A percentile compares a stretch with the other conserved stretches of the same genome.
Evolutionary conservation across 345 rosid species (phyloP).

Genomic region (Brassica nigra): DNA sequence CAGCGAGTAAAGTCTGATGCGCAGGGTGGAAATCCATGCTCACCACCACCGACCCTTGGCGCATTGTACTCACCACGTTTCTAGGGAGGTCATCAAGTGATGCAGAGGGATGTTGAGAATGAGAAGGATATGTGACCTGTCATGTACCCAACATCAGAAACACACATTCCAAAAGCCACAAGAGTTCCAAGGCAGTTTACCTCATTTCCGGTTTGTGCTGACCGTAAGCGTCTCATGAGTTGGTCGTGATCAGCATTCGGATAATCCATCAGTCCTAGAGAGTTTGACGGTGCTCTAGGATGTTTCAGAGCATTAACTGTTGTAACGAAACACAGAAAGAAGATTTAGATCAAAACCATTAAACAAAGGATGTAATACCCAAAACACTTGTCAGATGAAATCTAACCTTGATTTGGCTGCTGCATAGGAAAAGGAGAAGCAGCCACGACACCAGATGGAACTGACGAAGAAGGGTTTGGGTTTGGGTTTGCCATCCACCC

Average conservation of each 20-base stretch:
- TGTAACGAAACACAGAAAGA: constrained; percentile 19
- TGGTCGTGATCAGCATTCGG: constrained; percentile 80
- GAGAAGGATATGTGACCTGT: constrained; percentile 64
- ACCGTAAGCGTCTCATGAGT: constrained; percentile 78
- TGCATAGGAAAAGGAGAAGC: constrained; percentile 76
- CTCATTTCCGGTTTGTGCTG: constrained; percentile 68
- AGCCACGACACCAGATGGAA: constrained; percentile 72
- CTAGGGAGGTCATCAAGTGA: constrained; percentile 91
- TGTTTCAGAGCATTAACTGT: constrained; percentile 68
- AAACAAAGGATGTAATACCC: background rate
- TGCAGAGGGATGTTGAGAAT: constrained; percentile 54
- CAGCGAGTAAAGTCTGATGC: constrained; percentile 74
- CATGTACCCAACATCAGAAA: constrained; percentile 27
- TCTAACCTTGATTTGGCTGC: constrained; percentile 42
- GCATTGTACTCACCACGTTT: constrained; percentile 71
- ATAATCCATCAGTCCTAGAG: constrained; percentile 72
- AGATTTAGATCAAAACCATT: background rate
- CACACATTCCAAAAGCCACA: constrained; percentile 4
- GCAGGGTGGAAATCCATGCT: constrained; percentile 99
- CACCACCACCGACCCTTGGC: constrained; percentile 73
- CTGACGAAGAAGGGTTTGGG: constrained; percentile 75
- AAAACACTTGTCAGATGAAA: constrained; percentile 6
- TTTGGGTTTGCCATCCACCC: constrained; percentile 91
- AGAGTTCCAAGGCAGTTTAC: constrained; percentile 18
- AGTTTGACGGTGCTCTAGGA: constrained; percentile 71